phyloP scores from a whole-genome alignment of 768 basidiomycete genomes.

The Chalciporus piperatus region DNA sequence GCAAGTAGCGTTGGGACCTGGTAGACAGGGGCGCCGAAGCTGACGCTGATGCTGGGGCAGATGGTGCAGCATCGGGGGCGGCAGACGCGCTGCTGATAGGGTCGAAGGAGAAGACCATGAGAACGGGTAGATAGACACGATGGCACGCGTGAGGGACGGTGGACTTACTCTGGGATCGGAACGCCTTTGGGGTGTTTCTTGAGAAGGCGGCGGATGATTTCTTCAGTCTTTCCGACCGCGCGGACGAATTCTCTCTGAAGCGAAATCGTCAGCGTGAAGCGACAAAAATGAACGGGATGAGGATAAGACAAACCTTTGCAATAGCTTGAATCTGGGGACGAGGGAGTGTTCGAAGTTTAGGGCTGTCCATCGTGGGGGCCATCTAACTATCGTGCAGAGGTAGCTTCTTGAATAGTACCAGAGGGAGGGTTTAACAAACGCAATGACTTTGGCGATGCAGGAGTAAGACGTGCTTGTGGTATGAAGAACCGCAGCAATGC shows the following conservation, averaged over 20 bases:
- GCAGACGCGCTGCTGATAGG: too few species aligned
- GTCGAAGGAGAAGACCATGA: too few species aligned
- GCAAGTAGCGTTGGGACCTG: background rate
- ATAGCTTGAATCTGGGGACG: constrained; percentile 24
- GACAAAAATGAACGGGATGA: background rate
- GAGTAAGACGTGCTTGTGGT: too few species aligned
- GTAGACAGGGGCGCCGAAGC: background rate
- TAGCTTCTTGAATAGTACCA: background rate
- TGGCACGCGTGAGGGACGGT: too few species aligned
- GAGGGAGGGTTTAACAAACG: background rate
- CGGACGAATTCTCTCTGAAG: constrained; percentile 23
- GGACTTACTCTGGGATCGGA: constrained; percentile 3
- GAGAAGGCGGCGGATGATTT: constrained; percentile 25
- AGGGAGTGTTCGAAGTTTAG: constrained; percentile 18
- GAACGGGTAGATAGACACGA: too few species aligned
- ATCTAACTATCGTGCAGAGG: background rate
- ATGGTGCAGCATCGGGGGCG: too few species aligned
- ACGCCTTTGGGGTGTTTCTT: constrained; percentile 28
- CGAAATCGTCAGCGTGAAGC: background rate
- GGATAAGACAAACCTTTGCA: constrained; percentile 18
- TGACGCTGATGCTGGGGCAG: too few species aligned
- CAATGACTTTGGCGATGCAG: background rate
- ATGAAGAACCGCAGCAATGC: too few species aligned
- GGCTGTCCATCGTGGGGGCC: constrained; percentile 12
- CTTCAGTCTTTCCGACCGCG: constrained; percentile 28